Base-by-base conservation (phyloP, 2,329 filamentous ascomycete species). In the Phaeophleospora eucalypticola region DNA sequence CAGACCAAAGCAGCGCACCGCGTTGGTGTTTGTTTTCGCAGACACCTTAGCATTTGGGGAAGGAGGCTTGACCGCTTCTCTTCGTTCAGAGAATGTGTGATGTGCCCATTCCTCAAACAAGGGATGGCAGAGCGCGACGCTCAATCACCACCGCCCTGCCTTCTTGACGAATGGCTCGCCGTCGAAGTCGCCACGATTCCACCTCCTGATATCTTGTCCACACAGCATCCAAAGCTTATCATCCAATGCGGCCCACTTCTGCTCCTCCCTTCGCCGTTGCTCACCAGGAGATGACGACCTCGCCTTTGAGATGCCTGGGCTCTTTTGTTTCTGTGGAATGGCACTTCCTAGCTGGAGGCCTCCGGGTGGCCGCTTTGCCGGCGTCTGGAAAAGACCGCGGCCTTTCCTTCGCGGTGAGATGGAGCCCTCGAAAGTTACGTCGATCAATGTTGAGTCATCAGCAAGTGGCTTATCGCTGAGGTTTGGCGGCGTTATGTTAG, bases 181-280 rank as follows among this genome's bases (percentile, higher is more conserved):
- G 16, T 59, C 63, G 50, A 67, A 67, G 33, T 67, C 64, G 2
- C 64, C 63, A 8, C 58, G 50, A 48, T 66, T 67, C 63, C 64
- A 67, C 36, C 59, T 48, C 46, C 42, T 47, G 8, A 67, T 52
- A 54, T 67, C 61, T 12, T 48, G 39, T 33, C 62, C 63, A 43
- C 63, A 65, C 21, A 58, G 45, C 33, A 54, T 47, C 65, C 65
- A 67, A 4, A 67, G 49, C 50, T 51, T 60, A 19, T 39, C 54
- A 19, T 62, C 52, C 37, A 63, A 19, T 33, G 53, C 51, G 35
- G 37, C 52, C 21, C 46, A 43, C 27, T 47, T 42, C 29, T 47
- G 40, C 21, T 43, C 42, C 20, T 56, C 46, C 38, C 53, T 44
- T n/a, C 45, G 45, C 35, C 45, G 40, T 37, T 49, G 56, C 43